Evolutionary conservation across 2,329 filamentous ascomycete species (phyloP).

Genomic region (Sporothrix sp.): DNA sequence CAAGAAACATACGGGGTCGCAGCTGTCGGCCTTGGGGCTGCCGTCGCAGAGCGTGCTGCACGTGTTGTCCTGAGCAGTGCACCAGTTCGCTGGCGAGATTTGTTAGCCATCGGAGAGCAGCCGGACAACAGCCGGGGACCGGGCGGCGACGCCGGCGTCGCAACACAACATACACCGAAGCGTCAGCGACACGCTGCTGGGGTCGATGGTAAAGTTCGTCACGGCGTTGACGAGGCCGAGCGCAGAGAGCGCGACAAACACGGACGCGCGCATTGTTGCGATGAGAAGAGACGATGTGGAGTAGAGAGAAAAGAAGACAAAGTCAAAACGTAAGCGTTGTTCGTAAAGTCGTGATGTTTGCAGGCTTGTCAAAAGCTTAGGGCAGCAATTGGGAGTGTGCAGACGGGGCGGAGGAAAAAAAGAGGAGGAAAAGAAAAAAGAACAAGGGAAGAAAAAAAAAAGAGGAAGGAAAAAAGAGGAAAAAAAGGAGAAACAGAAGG

Average conservation of each 20-base stretch:
- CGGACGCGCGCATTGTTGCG: constrained; percentile 33
- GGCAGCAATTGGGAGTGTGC: not conserved
- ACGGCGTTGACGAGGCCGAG: constrained; percentile 28
- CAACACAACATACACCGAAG: constrained; percentile 31
- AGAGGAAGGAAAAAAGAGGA: not conserved
- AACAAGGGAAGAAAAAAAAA: not conserved
- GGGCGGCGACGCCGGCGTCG: constrained; percentile 15
- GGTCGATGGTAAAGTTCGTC: constrained; percentile 38
- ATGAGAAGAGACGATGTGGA: not conserved
- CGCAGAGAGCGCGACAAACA: constrained; percentile 35
- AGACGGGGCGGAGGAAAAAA: not conserved
- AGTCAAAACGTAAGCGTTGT: too few species aligned
- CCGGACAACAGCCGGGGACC: not conserved
- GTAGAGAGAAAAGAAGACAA: not conserved
- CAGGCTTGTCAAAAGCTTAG: constrained; percentile 9
- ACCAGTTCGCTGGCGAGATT: constrained; percentile 42
- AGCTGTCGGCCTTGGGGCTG: constrained; percentile 32
- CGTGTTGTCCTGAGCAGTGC: constrained; percentile 39
- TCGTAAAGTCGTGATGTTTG: not conserved
- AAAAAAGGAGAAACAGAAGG: not conserved
- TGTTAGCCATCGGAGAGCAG: too few species aligned
- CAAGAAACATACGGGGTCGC: constrained; percentile 33
- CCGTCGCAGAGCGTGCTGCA: constrained; percentile 39
- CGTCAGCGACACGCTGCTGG: constrained; percentile 25
- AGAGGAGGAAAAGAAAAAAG: not conserved